Evolutionary conservation across 163 green algal species (phyloP), one percentile per base, ranked within the genome.

Genomic region (Chlorella variabilis): DNA sequence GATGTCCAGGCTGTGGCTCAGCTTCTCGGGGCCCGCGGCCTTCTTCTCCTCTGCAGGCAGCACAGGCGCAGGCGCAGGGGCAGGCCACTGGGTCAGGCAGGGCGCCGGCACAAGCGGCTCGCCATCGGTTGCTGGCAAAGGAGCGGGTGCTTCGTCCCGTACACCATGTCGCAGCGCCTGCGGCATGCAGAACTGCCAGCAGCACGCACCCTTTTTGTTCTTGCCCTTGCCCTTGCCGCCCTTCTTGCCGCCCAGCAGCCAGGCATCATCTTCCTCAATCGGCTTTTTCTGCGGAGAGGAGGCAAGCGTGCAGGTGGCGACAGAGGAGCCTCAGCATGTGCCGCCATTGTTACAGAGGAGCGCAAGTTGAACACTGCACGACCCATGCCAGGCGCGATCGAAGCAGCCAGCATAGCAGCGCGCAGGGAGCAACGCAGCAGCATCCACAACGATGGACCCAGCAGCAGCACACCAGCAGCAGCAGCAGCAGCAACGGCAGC

Each of bases 1-100:
- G 34, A 80, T 86, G 79, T 90, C 85, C 48, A 90, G 62, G 36
- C 76, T 80, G 83, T 89, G 84, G 23, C 56, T 61, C 34, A 75
- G 65, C 78, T 85, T 84, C 69, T 83, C 61, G 68, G 65, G n/a
- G 67, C 54, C 71, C 41, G 68, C 77, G 13, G 42, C 45, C 54
- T 67, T 85, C 61, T 75, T 74, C 42, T 74, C 75, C 61, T 65
- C 62, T 73, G 75, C 41, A n/a, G n/a, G n/a, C n/a, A 48, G 25
- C 18, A 27, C 1, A 42, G 29, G 13, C 17, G 34, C 49, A 79
- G 51, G n/a, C n/a, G n/a, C n/a, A n/a, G n/a, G n/a, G n/a, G n/a
- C n/a, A n/a, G n/a, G n/a, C n/a, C n/a, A n/a, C n/a, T n/a, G n/a
- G n/a, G n/a, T n/a, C n/a, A n/a, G n/a, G n/a, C n/a, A n/a, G n/a